Conservation (phyloP, 805 yeast genomes). For the Cyberlindnera xylosilytica region DNA sequence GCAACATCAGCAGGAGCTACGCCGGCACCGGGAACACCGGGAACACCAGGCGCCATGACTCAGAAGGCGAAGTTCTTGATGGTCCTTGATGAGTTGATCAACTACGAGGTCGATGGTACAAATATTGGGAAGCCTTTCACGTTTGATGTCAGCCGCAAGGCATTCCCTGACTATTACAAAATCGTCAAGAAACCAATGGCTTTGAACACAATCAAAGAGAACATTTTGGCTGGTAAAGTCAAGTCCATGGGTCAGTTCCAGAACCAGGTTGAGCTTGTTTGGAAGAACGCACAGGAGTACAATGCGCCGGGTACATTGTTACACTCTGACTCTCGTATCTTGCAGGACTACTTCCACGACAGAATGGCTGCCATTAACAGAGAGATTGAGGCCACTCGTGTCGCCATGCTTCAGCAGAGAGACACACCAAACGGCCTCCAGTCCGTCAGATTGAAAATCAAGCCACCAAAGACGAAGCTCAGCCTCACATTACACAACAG, state of each 20-base stretch:
- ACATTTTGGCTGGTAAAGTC: slow-evolving; percentile 50
- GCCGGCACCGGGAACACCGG: slow-evolving; percentile 1
- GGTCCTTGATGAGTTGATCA: slow-evolving; percentile 18
- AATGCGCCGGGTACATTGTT: slow-evolving; percentile 74
- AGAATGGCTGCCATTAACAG: slow-evolving; percentile 31
- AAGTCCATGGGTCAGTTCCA: slow-evolving; percentile 56
- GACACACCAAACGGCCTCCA: slow-evolving; percentile 9
- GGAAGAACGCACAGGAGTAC: slow-evolving; percentile 73
- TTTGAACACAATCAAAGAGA: slow-evolving; percentile 52
- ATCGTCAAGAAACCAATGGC: slow-evolving; percentile 74
- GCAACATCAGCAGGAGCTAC: slow-evolving; percentile 2
- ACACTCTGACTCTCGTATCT: slow-evolving; percentile 63
- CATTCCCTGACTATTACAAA: slow-evolving; percentile 78
- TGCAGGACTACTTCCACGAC: slow-evolving; percentile 50
- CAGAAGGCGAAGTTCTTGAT: slow-evolving; percentile 18
- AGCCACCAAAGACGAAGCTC: slow-evolving; percentile 16
- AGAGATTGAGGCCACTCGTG: slow-evolving; percentile 14
- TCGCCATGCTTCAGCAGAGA: slow-evolving; percentile 11
- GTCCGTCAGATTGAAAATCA: slow-evolving; percentile 12
- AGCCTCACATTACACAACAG: slow-evolving; percentile 13
- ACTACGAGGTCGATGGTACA: slow-evolving; percentile 28
- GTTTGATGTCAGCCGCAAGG: slow-evolving; percentile 65
- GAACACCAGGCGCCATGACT: slow-evolving; percentile 8
- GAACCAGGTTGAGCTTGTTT: slow-evolving; percentile 58
- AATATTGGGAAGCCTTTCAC: slow-evolving; percentile 66